Base-by-base conservation (phyloP, 192 early-diverging fungal genomes). In the Backusella tarrabulga region DNA sequence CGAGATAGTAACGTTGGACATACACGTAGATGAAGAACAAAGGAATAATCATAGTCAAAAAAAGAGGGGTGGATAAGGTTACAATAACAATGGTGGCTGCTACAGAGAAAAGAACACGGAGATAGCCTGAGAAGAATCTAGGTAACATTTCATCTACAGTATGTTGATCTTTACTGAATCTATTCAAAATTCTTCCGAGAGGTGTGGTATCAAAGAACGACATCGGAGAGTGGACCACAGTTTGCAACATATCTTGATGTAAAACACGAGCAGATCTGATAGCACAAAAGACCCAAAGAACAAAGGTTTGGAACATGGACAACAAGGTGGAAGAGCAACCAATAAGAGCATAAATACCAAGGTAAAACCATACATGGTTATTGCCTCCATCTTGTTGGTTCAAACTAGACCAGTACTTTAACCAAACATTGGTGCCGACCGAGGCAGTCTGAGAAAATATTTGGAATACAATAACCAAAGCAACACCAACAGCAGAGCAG, bases 151-250 rank as follows among this genome's bases (percentile, higher is more conserved):
- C 93, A 75, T 96, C 96, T 8, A 95, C 84, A 34, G 90, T 91
- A 79, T 92, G 89, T 77, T 93, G 89, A 79, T 98, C 97, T 74
- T 94, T 95, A 67, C 93, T 92, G 80, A 98, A 96, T n/a, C 97
- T 90, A 76, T 98, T 95, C 35, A 96, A 79, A 79, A 97, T 90
- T 66, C 97, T 90, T 19, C 97, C 95, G 0, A 94, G 80, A 26
- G 95, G 95, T 0, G 95, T 95, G 36, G 83, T 84, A 67, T 93
- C 93, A 81, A 94, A 95, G 77, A 93, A 95, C 1, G 89, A 88
- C 87, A 93, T 92, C 9, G 94, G 93, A 1, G 91, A 86, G 3
- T 54, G 74, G 12, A 96, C 63, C 67, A 96, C 88, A 67, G 88
- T 90, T n/a, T 90, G 73, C 66, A 97, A 85, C 92, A 98, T 94